Base-by-base conservation (phyloP, 768 basidiomycete genomes). In the Pleurotus tuber-regium region DNA sequence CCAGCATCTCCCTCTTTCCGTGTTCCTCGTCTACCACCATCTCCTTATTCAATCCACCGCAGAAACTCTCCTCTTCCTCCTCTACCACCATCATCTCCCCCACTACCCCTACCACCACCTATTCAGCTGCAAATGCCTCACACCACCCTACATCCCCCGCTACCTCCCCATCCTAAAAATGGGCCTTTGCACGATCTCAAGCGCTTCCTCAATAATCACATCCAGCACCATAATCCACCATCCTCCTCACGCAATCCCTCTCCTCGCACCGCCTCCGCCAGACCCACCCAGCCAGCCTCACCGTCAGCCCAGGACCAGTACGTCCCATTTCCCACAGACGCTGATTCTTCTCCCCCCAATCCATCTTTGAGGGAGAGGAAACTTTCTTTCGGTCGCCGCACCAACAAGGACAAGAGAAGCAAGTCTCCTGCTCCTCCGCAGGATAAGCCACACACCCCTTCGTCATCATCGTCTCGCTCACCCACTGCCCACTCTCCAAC, bases 161-260 rank as follows among this genome's bases (percentile, higher is more conserved):
- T 70, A 25, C 73, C 80, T 10, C 75, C 89, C 33, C 87, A 87
- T 9, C 70, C 87, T 5, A 74, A 77, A 52, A 78, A 78, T 54
- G 87, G 92, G 8, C 65, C 69, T 2, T 64, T 66, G 39, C 60
- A 70, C 19, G 61, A 58, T 1, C 67, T 71, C 2, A 62, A 62
- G 21, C 69, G 70, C n/a, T 97, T 98, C 74, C 80, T 99, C 56
- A 91, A 96, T 71, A 83, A 90, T 70, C 92, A 96, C 70, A 84
- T 96, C 30, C 49, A 36, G 7, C 48, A 54, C 11, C 53, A 42
- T 21, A 16, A 41, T 39, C 69, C 72, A 30, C 60, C 58, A 3
- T 63, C 48, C 11, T 31, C 47, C 24, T 28, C 57, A 11, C 36
- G 33, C 16, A 53, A 52, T 5, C 29, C 50, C 8, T 52, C 54